Percentiles rank a stretch among this genome's conserved stretches.
Conservation (phyloP, 2,329 filamentous ascomycete species). For the Anthostomella pinea region DNA sequence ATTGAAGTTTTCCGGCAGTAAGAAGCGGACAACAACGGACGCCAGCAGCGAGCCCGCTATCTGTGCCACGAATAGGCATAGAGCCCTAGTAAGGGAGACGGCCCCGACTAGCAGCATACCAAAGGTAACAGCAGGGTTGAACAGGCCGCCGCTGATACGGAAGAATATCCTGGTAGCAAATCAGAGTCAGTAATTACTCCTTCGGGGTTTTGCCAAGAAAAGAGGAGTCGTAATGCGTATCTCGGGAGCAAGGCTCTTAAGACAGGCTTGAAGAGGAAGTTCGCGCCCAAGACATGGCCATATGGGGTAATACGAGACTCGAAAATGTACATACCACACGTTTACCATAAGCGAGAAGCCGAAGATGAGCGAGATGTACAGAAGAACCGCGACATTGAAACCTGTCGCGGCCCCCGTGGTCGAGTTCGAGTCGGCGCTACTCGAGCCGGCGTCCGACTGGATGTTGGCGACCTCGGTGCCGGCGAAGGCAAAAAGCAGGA, state of each 20-base stretch:
- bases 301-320: not conserved
- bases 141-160: constrained; percentile 31
- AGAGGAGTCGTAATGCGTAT: too few relatives aligned
- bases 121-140: constrained; percentile 22
- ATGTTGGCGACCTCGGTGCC: constrained; percentile 41
- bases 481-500: constrained; percentile 43
- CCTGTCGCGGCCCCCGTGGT: constrained; percentile 15
- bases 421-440: constrained; percentile 14
- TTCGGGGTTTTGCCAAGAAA: too few relatives aligned
- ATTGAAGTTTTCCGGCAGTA: constrained; percentile 47
- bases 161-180: constrained; percentile 34
- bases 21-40: constrained; percentile 33
- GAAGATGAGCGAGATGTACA: constrained; percentile 34
- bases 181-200: not conserved
- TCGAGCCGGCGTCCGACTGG: constrained; percentile 15
- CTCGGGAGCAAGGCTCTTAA: too few relatives aligned
- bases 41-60: constrained; percentile 23
- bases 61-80: constrained; percentile 14
- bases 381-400: constrained; percentile 20
- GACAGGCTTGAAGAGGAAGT: too few relatives aligned
- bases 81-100: constrained; percentile 7
- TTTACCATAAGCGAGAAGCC: constrained; percentile 13
- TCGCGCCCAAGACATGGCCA: not conserved
- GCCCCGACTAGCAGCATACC: constrained; percentile 17
- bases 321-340: not conserved